Evolutionary conservation across 108 stramenopile species (phyloP).

Genomic region (Skeletonema potamos): DNA sequence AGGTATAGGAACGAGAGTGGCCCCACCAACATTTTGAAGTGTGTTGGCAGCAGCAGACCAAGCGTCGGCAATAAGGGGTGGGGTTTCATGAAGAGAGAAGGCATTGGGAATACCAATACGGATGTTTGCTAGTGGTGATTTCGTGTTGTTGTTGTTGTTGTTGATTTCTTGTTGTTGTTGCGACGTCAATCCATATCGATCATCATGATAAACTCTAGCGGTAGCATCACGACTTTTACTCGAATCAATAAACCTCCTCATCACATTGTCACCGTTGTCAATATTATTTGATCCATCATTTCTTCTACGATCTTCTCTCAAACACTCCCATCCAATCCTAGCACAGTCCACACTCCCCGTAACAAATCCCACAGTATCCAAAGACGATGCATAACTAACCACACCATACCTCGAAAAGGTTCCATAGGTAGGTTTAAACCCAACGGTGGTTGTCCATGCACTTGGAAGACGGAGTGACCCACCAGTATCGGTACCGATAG

Average conservation of each 20-base stretch:
- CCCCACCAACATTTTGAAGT: conserved; percentile 56
- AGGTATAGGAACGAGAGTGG: conserved; percentile 51
- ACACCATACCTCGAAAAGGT: conserved; percentile 88
- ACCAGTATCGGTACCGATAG: conserved; percentile 97
- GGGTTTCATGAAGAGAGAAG: conserved; percentile 76
- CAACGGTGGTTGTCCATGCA: conserved; percentile 92
- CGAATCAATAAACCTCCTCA: not conserved
- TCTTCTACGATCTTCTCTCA: conserved; percentile 16
- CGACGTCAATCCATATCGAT: not conserved
- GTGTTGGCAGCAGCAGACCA: conserved; percentile 59
- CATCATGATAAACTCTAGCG: conserved; percentile 32
- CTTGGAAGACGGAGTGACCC: conserved; percentile 96
- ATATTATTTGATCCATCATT: too few relatives aligned
- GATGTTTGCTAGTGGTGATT: conserved; percentile 50
- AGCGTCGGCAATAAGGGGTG: conserved; percentile 48
- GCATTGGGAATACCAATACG: conserved; percentile 83
- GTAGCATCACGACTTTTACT: conserved; percentile 60
- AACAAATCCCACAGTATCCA: conserved; percentile 93
- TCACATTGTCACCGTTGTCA: not conserved
- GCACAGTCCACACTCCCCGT: conserved; percentile 66
- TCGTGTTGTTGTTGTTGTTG: not conserved
- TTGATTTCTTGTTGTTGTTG: not conserved
- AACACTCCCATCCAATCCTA: conserved; percentile 48
- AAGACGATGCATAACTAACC: conserved; percentile 92
- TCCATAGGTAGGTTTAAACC: conserved; percentile 97